These are phyloP conservation scores for Taiwanofungus camphoratus DNA, from an alignment of 1,284 basidiomycete genomes.

Conservation along the genomic window DNA sequence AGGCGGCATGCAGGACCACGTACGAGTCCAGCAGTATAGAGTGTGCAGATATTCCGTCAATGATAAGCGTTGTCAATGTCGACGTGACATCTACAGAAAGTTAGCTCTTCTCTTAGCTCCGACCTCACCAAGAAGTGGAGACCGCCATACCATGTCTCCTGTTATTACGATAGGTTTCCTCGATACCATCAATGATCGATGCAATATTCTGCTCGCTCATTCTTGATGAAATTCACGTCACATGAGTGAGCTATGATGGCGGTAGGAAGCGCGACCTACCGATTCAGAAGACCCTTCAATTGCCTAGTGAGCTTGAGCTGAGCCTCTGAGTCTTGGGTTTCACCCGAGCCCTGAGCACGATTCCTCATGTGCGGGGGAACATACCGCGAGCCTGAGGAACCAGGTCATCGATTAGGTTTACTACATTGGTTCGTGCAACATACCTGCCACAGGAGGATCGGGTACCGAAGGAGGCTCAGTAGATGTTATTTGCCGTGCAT, in stretches of 20 bases:
- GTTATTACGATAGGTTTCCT: constrained; percentile 74
- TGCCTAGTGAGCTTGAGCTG: constrained; percentile 69
- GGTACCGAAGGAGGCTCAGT: neutral
- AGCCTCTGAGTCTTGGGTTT: constrained; percentile 41
- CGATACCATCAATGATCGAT: constrained; percentile 72
- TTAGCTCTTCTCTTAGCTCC: too few relatives aligned
- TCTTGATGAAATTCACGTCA: constrained; percentile 40
- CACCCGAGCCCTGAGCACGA: constrained; percentile 22
- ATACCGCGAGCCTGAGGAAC: constrained; percentile 40
- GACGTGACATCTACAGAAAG: constrained; percentile 84
- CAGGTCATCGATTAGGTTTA: constrained; percentile 1
- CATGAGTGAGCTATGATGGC: neutral
- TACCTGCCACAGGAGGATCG: constrained; percentile 3
- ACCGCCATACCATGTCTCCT: constrained; percentile 76
- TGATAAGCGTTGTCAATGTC: constrained; percentile 72
- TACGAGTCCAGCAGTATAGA: constrained; percentile 87
- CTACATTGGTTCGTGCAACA: neutral
- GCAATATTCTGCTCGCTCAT: constrained; percentile 90
- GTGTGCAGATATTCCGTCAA: constrained; percentile 80
- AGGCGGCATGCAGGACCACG: constrained; percentile 86
- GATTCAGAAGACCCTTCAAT: constrained; percentile 85
- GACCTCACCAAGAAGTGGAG: too few relatives aligned
- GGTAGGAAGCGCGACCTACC: constrained; percentile 40
- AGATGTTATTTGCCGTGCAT: neutral
- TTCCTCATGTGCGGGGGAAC: constrained; percentile 62